These are phyloP conservation scores for Saturnispora galanensis DNA, from an alignment of 805 yeast species.

Conservation along the genomic window DNA sequence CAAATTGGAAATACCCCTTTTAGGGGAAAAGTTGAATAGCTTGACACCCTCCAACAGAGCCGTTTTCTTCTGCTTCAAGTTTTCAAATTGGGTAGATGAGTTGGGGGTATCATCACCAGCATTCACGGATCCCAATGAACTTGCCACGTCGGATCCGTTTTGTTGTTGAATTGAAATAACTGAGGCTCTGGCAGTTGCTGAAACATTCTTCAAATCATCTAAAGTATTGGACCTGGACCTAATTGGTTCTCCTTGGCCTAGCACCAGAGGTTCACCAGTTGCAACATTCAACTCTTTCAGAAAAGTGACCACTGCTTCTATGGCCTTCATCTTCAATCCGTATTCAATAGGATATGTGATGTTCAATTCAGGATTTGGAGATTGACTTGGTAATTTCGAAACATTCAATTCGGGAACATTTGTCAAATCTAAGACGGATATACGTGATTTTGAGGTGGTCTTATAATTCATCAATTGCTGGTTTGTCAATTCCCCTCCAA, in stretches of 20 bases:
- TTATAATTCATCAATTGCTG: conserved; percentile 52
- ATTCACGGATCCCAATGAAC: conserved; percentile 17
- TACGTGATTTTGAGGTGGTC: conserved; percentile 33
- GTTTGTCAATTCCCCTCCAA: conserved; percentile 51
- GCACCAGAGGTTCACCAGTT: conserved; percentile 45
- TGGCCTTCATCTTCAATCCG: conserved; percentile 72
- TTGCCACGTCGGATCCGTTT: conserved; percentile 20
- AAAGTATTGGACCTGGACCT: background rate
- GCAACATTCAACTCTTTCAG: conserved; percentile 74
- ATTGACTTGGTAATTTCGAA: conserved; percentile 44
- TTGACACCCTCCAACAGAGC: conserved; percentile 68
- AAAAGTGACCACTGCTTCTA: conserved; percentile 73
- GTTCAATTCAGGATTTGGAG: conserved; percentile 46
- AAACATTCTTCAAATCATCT: conserved; percentile 8
- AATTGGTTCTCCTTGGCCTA: conserved; percentile 20
- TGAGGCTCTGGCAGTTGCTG: conserved; percentile 1
- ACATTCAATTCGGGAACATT: conserved; percentile 72
- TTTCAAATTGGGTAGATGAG: conserved; percentile 79
- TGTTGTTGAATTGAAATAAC: background rate
- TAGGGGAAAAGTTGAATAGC: conserved; percentile 78
- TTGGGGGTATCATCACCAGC: conserved; percentile 35
- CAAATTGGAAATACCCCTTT: conserved; percentile 61
- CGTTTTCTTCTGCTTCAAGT: conserved; percentile 72
- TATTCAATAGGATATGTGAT: conserved; percentile 64
- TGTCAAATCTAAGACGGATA: conserved; percentile 44